These are phyloP conservation scores for Fabrea salina DNA, from an alignment of 169 alveolate genomes.

Conservation along the genomic window DNA sequence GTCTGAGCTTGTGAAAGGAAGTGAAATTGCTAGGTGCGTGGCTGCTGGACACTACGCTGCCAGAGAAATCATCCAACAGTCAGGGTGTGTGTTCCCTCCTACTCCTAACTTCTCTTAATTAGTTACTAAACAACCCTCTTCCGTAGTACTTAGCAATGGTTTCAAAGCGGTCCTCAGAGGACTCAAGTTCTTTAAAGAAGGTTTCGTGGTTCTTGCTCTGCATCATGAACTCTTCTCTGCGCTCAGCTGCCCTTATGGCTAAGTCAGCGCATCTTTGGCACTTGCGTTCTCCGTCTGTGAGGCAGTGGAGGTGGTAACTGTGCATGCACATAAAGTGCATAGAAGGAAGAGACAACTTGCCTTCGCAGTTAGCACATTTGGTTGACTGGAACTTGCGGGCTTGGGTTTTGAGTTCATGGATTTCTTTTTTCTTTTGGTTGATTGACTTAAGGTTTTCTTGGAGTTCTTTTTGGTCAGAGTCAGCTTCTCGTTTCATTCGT, in stretches of 20 bases:
- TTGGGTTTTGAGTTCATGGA: conserved; percentile 46
- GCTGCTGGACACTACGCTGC: conserved; percentile 50
- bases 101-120: background rate
- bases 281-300: conserved; percentile 11
- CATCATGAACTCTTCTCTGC: background rate
- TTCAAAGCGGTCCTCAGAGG: background rate
- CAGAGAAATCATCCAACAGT: conserved; percentile 36
- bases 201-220: conserved; percentile 25
- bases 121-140: conserved; percentile 1
- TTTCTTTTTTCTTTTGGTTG: conserved; percentile 48
- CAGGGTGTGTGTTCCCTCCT: conserved; percentile 45
- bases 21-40: conserved; percentile 35
- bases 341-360: conserved; percentile 50
- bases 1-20: conserved; percentile 50
- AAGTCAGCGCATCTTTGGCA: conserved; percentile 5
- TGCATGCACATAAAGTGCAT: conserved; percentile 76
- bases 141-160: conserved; percentile 26
- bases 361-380: conserved; percentile 58
- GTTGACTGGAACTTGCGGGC: conserved; percentile 46
- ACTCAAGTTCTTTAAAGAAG: conserved; percentile 13
- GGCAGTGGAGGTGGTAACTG: conserved; percentile 60
- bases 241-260: background rate
- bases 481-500: conserved; percentile 42
- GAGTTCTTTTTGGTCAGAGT: conserved; percentile 45
- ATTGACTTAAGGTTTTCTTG: conserved; percentile 51